phyloP scores from a whole-genome alignment of 306 rosid species.

The Potentilla sterilis region DNA sequence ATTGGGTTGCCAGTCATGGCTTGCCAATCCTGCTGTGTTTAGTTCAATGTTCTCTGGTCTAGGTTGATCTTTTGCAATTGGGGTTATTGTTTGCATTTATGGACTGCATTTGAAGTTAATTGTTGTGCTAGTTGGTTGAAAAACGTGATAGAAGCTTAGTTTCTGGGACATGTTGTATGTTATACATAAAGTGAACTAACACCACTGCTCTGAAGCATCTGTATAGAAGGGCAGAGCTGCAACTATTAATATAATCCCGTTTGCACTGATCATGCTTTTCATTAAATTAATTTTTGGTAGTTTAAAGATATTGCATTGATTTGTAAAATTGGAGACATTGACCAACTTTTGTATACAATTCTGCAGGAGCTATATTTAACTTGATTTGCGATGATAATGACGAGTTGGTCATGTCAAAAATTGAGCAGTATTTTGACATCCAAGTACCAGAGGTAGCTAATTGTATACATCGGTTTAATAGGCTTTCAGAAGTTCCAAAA shows the following conservation, averaged over 20 bases:
- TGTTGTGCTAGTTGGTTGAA: neutral
- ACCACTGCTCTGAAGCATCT: neutral
- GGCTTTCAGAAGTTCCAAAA: neutral
- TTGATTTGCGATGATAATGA: slow-evolving; percentile 24
- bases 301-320: neutral
- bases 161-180: neutral
- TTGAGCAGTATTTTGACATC: slow-evolving; percentile 28
- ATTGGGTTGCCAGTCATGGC: neutral
- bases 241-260: neutral
- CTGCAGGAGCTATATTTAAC: slow-evolving; percentile 32
- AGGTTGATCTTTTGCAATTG: neutral
- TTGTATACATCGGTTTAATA: neutral
- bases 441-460: slow-evolving; percentile 22
- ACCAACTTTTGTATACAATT: neutral
- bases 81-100: neutral
- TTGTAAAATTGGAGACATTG: neutral
- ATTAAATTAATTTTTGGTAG: neutral
- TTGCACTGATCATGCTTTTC: neutral
- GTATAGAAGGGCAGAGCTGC: neutral
- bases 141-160: neutral
- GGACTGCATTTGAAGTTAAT: neutral
- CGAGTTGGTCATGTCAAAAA: slow-evolving; percentile 23
- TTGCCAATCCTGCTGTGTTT: neutral
- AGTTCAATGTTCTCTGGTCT: neutral
- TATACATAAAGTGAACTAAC: neutral